These are phyloP conservation scores for Verticillium nonalfalfae DNA, from an alignment of 2,329 filamentous ascomycete species.

Conservation along the genomic window DNA sequence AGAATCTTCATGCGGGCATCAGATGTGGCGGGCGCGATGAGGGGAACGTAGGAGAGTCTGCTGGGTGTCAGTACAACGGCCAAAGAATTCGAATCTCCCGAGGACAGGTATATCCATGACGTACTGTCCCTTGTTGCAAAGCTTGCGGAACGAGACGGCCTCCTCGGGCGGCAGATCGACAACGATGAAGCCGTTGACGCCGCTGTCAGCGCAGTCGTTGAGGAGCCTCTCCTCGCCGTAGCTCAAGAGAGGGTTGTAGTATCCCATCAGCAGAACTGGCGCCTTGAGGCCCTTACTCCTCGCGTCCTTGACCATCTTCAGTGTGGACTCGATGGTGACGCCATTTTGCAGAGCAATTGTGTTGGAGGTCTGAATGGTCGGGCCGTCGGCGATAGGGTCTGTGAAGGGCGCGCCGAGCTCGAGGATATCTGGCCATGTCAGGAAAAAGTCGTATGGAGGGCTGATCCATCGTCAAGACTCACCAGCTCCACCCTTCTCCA, in stretches of 20 bases:
- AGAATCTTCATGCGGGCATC: constrained; percentile 91
- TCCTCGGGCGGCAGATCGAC: constrained; percentile 95
- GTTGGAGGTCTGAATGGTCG: constrained; percentile 93
- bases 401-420: constrained; percentile 96
- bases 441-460: not conserved
- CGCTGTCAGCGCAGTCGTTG: constrained; percentile 73
- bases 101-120: constrained; percentile 41
- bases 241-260: constrained; percentile 93
- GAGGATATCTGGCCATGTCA: constrained; percentile 64
- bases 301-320: constrained; percentile 79
- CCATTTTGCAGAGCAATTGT: constrained; percentile 83
- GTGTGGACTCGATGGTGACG: constrained; percentile 71
- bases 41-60: constrained; percentile 88
- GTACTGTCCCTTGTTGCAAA: constrained; percentile 59
- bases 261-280: constrained; percentile 93
- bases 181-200: constrained; percentile 94
- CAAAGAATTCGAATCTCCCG: not conserved
- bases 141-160: constrained; percentile 82
- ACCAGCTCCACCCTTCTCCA: constrained; percentile 93
- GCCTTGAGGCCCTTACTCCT: constrained; percentile 69
- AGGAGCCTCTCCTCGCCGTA: constrained; percentile 92
- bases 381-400: constrained; percentile 95
- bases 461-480: not conserved
- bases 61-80: not conserved
- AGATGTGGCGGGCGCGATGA: constrained; percentile 91